Conservation (phyloP, 192 early-diverging fungal species). For the Backusella morwellensis region DNA sequence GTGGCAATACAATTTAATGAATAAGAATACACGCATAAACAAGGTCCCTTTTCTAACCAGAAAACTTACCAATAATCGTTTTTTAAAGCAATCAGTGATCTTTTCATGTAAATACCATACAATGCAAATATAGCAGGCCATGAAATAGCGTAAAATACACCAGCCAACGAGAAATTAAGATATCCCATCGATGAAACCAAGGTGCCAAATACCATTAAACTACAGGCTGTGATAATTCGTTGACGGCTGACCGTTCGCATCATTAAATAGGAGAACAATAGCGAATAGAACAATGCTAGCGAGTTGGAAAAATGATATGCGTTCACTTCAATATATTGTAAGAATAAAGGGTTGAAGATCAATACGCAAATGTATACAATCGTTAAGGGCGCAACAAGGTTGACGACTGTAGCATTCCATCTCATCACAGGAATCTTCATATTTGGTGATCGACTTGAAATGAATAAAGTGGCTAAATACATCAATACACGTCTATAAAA, state of each 20-base stretch:
- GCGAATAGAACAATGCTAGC: conserved; percentile 59
- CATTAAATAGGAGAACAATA: conserved; percentile 50
- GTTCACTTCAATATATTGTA: conserved; percentile 60
- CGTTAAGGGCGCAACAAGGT: conserved; percentile 48
- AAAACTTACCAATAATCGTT: conserved; percentile 1
- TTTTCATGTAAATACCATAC: conserved; percentile 64
- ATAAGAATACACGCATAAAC: background rate
- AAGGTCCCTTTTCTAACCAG: background rate
- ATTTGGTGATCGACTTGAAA: background rate
- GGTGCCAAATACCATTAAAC: conserved; percentile 53
- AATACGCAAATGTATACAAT: conserved; percentile 58
- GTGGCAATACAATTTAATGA: background rate
- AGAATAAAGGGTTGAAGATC: conserved; percentile 57
- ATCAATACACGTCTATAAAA: conserved; percentile 19
- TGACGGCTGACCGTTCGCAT: conserved; percentile 42
- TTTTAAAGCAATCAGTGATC: conserved; percentile 27
- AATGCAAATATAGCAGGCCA: conserved; percentile 58
- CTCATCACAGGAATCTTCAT: conserved; percentile 48
- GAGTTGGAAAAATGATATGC: conserved; percentile 63
- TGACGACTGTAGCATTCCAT: conserved; percentile 43
- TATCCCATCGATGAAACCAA: conserved; percentile 56
- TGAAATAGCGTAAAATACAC: conserved; percentile 51
- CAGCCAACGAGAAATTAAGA: conserved; percentile 53
- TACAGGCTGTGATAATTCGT: conserved; percentile 43
- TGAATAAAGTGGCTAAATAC: conserved; percentile 33